A percentile compares a stretch with the other conserved stretches of the same genome.
Conservation (phyloP, 1,139 yeast genomes). For the Hyphopichia buzzinii region DNA sequence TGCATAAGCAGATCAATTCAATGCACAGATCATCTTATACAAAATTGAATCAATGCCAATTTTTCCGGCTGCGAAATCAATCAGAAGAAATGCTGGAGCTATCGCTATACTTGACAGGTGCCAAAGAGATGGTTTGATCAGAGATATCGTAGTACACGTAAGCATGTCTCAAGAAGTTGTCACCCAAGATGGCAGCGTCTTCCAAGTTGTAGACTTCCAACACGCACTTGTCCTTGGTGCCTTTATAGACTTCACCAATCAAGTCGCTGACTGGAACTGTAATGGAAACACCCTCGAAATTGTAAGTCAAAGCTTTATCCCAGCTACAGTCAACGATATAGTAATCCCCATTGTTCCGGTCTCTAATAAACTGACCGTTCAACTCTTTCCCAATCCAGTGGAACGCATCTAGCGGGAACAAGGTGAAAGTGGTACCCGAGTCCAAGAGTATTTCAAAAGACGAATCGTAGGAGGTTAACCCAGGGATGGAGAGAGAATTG, state of each 20-base stretch:
- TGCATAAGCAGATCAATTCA: too few relatives aligned
- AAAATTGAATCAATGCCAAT: too few relatives aligned
- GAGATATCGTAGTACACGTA: constrained; percentile 26
- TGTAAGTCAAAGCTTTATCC: not conserved
- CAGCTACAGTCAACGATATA: not conserved
- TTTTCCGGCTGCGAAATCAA: not conserved
- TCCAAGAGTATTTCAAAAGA: constrained; percentile 13
- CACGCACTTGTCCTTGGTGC: not conserved
- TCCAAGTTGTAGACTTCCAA: not conserved
- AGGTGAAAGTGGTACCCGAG: constrained; percentile 39
- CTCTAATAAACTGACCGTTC: not conserved
- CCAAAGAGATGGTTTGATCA: constrained; percentile 19
- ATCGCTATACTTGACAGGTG: constrained; percentile 16
- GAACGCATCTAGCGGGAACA: not conserved
- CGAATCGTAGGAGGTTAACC: constrained; percentile 3
- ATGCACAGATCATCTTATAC: too few relatives aligned
- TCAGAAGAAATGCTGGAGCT: not conserved
- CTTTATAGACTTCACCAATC: not conserved
- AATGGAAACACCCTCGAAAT: not conserved
- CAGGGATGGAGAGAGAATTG: not conserved
- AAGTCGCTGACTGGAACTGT: not conserved
- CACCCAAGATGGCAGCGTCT: constrained; percentile 13
- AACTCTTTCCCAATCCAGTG: not conserved
- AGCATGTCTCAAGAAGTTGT: constrained; percentile 23
- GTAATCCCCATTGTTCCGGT: not conserved